Percentiles rank a stretch among this genome's conserved stretches.
phyloP scores from a whole-genome alignment of 768 basidiomycete species.

The Podaxis sp. region DNA sequence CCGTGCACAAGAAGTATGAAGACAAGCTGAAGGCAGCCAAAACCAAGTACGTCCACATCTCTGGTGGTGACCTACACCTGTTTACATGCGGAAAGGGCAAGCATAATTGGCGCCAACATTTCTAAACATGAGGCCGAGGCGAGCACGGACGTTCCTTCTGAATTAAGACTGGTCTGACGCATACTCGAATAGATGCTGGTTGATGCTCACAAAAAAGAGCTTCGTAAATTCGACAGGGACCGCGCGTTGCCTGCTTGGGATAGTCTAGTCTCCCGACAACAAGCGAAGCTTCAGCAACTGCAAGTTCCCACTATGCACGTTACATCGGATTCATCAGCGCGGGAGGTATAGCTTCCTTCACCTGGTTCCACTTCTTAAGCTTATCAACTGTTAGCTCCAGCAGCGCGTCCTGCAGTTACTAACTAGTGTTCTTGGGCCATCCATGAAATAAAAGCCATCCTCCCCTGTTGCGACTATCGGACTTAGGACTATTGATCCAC shows the following conservation, averaged over 20 bases:
- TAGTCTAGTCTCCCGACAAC: slow-evolving; percentile 69
- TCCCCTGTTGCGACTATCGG: background rate
- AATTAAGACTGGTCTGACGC: background rate
- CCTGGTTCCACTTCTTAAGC: background rate
- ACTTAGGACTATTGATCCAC: background rate
- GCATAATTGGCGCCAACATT: slow-evolving; percentile 60
- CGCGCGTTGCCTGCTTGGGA: slow-evolving; percentile 77
- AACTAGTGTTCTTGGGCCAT: slow-evolving; percentile 46
- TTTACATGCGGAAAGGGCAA: slow-evolving; percentile 46
- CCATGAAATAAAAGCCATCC: slow-evolving; percentile 12
- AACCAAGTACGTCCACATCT: slow-evolving; percentile 51
- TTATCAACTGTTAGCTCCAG: slow-evolving; percentile 50
- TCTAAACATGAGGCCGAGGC: slow-evolving; percentile 73
- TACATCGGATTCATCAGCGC: slow-evolving; percentile 45
- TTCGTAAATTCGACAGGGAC: slow-evolving; percentile 68
- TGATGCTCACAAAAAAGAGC: slow-evolving; percentile 61
- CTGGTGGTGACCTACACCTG: slow-evolving; percentile 2
- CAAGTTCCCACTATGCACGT: slow-evolving; percentile 73
- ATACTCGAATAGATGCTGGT: slow-evolving; percentile 54
- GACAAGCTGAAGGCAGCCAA: slow-evolving; percentile 68
- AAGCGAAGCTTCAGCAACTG: slow-evolving; percentile 56
- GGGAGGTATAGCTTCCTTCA: slow-evolving; percentile 48
- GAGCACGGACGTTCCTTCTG: slow-evolving; percentile 5
- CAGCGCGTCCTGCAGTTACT: slow-evolving; percentile 69
- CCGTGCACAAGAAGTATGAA: slow-evolving; percentile 64